These are phyloP conservation scores for Amyloporia xantha DNA, from an alignment of 768 basidiomycete genomes.

Conservation along the genomic window DNA sequence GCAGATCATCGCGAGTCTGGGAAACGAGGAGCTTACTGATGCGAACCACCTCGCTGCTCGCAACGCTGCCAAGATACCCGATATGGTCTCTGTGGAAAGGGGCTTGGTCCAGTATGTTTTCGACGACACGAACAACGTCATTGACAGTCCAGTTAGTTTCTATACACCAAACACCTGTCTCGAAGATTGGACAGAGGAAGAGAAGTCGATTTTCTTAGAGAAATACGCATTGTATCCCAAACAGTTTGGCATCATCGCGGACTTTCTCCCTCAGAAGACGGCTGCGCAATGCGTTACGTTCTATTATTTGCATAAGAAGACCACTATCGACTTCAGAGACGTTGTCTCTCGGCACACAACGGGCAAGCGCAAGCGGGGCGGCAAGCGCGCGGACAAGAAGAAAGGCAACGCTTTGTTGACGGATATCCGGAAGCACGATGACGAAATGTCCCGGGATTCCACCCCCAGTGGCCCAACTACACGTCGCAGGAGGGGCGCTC, in stretches of 20 bases:
- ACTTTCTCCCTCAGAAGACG: constrained; percentile 76
- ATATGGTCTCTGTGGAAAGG: constrained; percentile 73
- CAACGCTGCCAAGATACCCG: constrained; percentile 84
- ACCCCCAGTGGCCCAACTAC: constrained; percentile 9
- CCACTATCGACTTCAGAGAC: constrained; percentile 76
- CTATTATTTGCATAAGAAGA: constrained; percentile 95
- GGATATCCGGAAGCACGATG: constrained; percentile 77
- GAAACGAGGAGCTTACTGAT: constrained; percentile 89
- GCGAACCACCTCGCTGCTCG: constrained; percentile 79
- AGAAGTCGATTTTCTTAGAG: constrained; percentile 71
- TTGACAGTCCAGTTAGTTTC: constrained; percentile 71
- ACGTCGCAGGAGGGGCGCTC: constrained; percentile 9
- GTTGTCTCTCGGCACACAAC: constrained; percentile 61
- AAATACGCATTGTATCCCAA: constrained; percentile 84
- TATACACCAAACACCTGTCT: constrained; percentile 69
- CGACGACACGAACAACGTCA: constrained; percentile 81
- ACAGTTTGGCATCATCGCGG: constrained; percentile 91
- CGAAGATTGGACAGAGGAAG: constrained; percentile 83
- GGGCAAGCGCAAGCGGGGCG: constrained; percentile 56
- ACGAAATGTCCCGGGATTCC: constrained; percentile 24
- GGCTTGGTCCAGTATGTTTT: constrained; percentile 57
- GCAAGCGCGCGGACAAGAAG: constrained; percentile 54
- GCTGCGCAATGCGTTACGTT: constrained; percentile 84
- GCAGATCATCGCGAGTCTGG: constrained; percentile 91
- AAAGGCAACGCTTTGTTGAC: constrained; percentile 77